A percentile compares a stretch with the other conserved stretches of the same genome.
phyloP scores from a whole-genome alignment of 495 filamentous ascomycete genomes.

The Neurospora tetrasperma region DNA sequence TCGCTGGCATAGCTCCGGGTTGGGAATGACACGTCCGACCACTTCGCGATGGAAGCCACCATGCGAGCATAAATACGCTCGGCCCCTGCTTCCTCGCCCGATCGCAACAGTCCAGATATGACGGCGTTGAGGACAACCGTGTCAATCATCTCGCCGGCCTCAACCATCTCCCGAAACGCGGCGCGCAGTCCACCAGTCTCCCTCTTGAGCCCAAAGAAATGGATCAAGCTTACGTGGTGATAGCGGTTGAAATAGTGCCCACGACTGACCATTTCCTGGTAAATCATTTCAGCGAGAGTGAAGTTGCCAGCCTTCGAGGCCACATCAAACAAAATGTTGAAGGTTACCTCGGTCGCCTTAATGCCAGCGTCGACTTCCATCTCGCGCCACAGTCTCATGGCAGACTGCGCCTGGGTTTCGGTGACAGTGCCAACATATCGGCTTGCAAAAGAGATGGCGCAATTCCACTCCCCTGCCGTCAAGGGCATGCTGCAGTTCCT shows the following conservation, averaged over 20 bases:
- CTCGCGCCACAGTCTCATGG: conserved; percentile 74
- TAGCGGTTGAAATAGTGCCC: conserved; percentile 56
- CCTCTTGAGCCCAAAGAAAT: conserved; percentile 60
- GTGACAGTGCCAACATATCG: conserved; percentile 55
- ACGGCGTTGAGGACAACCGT: conserved; percentile 78
- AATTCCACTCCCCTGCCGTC: conserved; percentile 63
- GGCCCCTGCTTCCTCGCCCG: conserved; percentile 60
- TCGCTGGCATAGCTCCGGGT: conserved; percentile 33
- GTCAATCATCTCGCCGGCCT: conserved; percentile 77
- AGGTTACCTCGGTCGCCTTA: conserved; percentile 59
- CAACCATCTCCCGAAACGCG: conserved; percentile 66
- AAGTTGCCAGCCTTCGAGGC: conserved; percentile 79
- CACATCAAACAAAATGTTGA: conserved; percentile 85
- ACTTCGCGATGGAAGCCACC: conserved; percentile 44
- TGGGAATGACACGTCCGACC: conserved; percentile 17
- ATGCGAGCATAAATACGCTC: conserved; percentile 74
- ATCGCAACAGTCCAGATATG: conserved; percentile 63
- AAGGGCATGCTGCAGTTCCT: conserved; percentile 54
- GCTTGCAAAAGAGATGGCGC: conserved; percentile 66
- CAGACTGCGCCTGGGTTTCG: conserved; percentile 54
- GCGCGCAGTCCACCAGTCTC: conserved; percentile 59
- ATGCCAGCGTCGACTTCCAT: conserved; percentile 70
- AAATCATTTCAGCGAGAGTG: conserved; percentile 68
- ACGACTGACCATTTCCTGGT: conserved; percentile 67
- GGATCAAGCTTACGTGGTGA: conserved; percentile 71